Conservation (phyloP, 768 basidiomycete species). For the Butyriboletus loyo region DNA sequence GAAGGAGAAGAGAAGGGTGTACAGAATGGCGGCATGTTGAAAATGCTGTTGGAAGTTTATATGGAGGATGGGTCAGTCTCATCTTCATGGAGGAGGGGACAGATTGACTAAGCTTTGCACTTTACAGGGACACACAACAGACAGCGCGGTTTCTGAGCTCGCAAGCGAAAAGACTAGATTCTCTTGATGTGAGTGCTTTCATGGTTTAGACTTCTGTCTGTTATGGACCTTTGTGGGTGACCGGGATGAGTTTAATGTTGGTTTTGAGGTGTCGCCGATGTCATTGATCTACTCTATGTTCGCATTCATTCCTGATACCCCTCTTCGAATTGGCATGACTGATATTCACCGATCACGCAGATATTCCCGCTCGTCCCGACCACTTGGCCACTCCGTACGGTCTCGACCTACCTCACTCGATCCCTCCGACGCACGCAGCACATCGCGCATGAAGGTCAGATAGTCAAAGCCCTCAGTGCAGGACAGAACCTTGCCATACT, state of each 20-base stretch:
- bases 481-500: slow-evolving; percentile 78
- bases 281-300: not conserved
- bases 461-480: slow-evolving; percentile 73
- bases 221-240: not conserved
- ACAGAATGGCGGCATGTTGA: slow-evolving; percentile 54
- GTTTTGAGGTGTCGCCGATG: not conserved
- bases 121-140: slow-evolving; percentile 49
- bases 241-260: not conserved
- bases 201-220: not conserved
- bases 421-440: slow-evolving; percentile 78
- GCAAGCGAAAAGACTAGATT: slow-evolving; percentile 76
- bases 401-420: slow-evolving; percentile 76
- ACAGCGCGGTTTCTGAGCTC: slow-evolving; percentile 73
- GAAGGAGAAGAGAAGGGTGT: slow-evolving; percentile 39
- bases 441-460: slow-evolving; percentile 61
- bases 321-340: not conserved
- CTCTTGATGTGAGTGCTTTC: slow-evolving; percentile 58
- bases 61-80: slow-evolving; percentile 70
- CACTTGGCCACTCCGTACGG: slow-evolving; percentile 68
- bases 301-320: not conserved
- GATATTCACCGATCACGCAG: slow-evolving; percentile 32
- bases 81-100: not conserved
- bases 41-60: slow-evolving; percentile 76
- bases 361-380: slow-evolving; percentile 65
- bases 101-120: not conserved